These are phyloP conservation scores for Myrica gale DNA, from an alignment of 306 rosid genomes.

Conservation along the genomic window DNA sequence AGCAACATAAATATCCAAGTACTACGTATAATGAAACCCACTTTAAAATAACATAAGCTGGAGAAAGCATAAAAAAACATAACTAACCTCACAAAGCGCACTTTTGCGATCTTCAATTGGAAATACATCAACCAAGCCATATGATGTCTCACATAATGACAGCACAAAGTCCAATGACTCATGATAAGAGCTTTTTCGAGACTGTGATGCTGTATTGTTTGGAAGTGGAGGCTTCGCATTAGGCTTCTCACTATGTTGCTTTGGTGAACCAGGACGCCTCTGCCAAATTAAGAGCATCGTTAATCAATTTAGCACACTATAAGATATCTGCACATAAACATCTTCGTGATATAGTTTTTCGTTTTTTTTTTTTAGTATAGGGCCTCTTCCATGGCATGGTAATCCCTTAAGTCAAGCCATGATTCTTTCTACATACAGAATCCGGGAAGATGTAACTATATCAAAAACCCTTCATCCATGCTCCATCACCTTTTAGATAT, in stretches of 20 bases:
- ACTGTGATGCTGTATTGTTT: slow-evolving; percentile 49
- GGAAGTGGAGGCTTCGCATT: slow-evolving; percentile 87
- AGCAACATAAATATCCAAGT: not conserved
- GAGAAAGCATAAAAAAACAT: slow-evolving; percentile 30
- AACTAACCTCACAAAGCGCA: slow-evolving; percentile 87
- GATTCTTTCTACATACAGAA: not conserved
- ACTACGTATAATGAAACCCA: not conserved
- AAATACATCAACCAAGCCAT: slow-evolving; percentile 93
- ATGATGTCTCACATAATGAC: slow-evolving; percentile 91
- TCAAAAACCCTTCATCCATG: slow-evolving; percentile 2
- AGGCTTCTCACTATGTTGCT: slow-evolving; percentile 63
- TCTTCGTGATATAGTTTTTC: not conserved
- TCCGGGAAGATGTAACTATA: not conserved
- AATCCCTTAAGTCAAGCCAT: not conserved
- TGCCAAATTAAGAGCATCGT: slow-evolving; percentile 36
- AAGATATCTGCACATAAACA: not conserved
- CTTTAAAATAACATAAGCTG: slow-evolving; percentile 11
- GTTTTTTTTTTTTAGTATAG: not conserved
- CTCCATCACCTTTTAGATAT: not conserved
- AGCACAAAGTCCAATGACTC: slow-evolving; percentile 90
- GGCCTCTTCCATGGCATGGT: not conserved
- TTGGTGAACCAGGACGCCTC: slow-evolving; percentile 85
- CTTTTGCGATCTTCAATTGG: slow-evolving; percentile 96
- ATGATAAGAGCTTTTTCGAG: slow-evolving; percentile 87
- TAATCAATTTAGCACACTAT: not conserved